Evolutionary conservation across 768 basidiomycete genomes (phyloP), one percentile per base, ranked within the genome.

Genomic region (Pleurotus giganteus): DNA sequence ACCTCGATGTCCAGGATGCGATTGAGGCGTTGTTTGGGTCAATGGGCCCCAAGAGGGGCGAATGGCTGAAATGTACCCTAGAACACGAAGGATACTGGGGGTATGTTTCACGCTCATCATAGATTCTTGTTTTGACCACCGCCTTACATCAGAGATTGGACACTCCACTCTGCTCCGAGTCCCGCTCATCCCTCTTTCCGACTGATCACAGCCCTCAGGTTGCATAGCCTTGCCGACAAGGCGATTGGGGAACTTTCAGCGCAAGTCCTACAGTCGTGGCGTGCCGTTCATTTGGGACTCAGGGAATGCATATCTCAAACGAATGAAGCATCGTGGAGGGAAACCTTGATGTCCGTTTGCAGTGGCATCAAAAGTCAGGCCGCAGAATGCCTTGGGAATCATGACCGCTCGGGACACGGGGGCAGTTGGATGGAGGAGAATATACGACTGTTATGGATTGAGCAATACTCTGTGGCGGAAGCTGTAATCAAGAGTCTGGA

Each of bases 121-220:
- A 27, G 24, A 23, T 15, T 39, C n/a, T 21, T 39, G 36, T 13
- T 29, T 26, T 17, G 12, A 39, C 24, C 34, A 41, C 51, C 24
- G 51, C 26, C 26, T 15, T 53, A 43, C 27, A 13, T 8, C 65
- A 95, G 94, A 24, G 83, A 92, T 55, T 95, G 92, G 87, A 89
- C 84, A 1, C 67, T 96, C 23, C 84, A 94, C 60, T 72, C 73
- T 8, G 71, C 74, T 2, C 84, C 86, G 9, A 61, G 64, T 2
- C 80, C 86, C 13, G 83, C 85, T 11, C 80, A 88, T 60, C 91
- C 92, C 0, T 96, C 92, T 1, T 94, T 86, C 70, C 82, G 91
- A 12, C 69, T 95, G 53, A 81, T 93, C 57, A 75, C 82, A 23
- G 81, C 86, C 8, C 72, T 97, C 62, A 80, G 88, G 50, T 72